Evolutionary conservation across 2,329 filamentous ascomycete genomes (phyloP), one percentile per base, ranked within the genome.

Genomic region (Lecanicillium sp.): DNA sequence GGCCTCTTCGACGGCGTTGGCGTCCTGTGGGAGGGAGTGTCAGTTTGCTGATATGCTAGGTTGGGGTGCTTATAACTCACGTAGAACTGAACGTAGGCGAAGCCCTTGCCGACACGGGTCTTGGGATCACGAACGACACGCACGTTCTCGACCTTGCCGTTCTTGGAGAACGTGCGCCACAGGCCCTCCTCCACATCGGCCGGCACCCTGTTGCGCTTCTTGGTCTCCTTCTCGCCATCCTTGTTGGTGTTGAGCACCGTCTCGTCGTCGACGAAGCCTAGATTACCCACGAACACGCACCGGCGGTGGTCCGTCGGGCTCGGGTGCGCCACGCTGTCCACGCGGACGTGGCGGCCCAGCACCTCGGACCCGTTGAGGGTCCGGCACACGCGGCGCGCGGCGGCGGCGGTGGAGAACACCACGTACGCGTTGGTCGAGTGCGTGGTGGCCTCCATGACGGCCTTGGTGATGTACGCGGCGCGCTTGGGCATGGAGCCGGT

Each of bases 31-130:
- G 29, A 14, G 48, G 40, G 26, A 24, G 36, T 41, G 50, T 61
- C 53, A 60, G 56, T 52, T 38, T 30, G 19, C 42, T 32, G 38
- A 38, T 41, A 29, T 41, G 47, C 20, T n/a, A n/a, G 26, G 42
- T 15, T 9, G 23, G 14, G 35, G 24, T 21, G 3, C 5, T 7
- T 15, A 39, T 15, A 14, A 66, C 72, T 70, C 58, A 83, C 81
- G 60, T 84, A 81, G 68, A 98, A 98, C 62, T 98, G 93, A 14
- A 98, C 91, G 60, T 98, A 98, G 53, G 94, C 94, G 62, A 98
- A 89, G 4, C 93, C 93, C 65, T 98, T 98, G 60, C 93, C 90
- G 24, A 98, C 88, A 42, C 94, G 81, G 7, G 94, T 98, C 56
- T 86, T 85, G 53, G 87, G 75, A 61, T 98, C 93, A 48, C 93